phyloP scores from a whole-genome alignment of 257 asterid genomes.

The Scutellaria baicalensis region DNA sequence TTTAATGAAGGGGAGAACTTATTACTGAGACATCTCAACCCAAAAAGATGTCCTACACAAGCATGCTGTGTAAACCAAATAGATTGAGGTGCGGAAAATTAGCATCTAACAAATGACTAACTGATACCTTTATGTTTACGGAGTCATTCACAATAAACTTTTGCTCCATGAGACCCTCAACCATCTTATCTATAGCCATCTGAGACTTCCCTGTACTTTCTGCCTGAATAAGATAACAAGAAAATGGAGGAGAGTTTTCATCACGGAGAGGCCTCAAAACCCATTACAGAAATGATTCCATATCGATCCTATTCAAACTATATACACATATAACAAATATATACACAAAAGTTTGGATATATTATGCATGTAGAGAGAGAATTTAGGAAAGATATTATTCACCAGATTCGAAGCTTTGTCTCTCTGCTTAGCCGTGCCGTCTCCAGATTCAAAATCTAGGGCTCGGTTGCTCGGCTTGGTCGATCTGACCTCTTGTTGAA shows the following conservation, averaged over 20 bases:
- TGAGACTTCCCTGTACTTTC: slow-evolving; percentile 85
- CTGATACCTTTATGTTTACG: slow-evolving; percentile 54
- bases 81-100: slow-evolving; percentile 4
- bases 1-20: background rate
- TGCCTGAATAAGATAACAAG: slow-evolving; percentile 43
- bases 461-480: too few relatives aligned
- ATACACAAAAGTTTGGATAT: too few relatives aligned
- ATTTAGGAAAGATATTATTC: too few relatives aligned
- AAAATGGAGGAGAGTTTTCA: background rate
- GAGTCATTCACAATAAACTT: slow-evolving; percentile 76
- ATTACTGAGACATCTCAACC: background rate
- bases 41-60: background rate
- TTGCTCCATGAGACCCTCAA: slow-evolving; percentile 97
- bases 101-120: background rate
- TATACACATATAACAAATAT: too few relatives aligned
- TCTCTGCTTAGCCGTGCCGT: too few relatives aligned
- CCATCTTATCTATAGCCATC: slow-evolving; percentile 85
- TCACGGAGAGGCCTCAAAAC: too few relatives aligned
- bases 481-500: too few relatives aligned
- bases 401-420: too few relatives aligned
- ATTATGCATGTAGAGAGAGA: too few relatives aligned
- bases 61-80: background rate
- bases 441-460: too few relatives aligned
- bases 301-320: too few relatives aligned
- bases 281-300: too few relatives aligned